Base-by-base conservation (phyloP, 495 filamentous ascomycete species). In the Chaetomium fimeti region DNA sequence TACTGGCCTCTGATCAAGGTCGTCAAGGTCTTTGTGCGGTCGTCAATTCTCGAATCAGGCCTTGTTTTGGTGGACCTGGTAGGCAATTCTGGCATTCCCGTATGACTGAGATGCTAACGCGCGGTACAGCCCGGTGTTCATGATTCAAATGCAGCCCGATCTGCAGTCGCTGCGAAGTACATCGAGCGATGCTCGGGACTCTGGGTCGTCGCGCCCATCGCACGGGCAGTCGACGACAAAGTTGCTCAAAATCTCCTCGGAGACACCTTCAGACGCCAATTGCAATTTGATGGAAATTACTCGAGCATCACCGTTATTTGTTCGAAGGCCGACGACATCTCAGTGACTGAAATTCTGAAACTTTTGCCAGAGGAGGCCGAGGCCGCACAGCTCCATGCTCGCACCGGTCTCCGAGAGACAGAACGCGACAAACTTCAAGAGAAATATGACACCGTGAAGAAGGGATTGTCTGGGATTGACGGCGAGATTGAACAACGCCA, bases 1-100 rank as follows among this genome's bases (percentile, higher is more conserved):
- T 84, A 78, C 47, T 91, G 87, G 88, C 89, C 89, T 0, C 71
- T 91, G 18, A 84, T 91, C 54, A 84, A 85, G 57, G 83, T 87
- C 20, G 85, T 91, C 38, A 78, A 77, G 59, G 75, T 91, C 22
- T 88, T 84, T 60, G 75, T 80, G 28, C 88, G 84, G 69, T 75
- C 84, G 4, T 56, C 75, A 5, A 81, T 80, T 9, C 73, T 91
- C 12, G 76, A 80, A 7, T 87, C 85, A 13, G 88, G 88, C 3
- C 81, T 84, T 1, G 82, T 87, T 4, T 76, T 91, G 24, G 87
- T 90, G 13, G 88, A 91, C 71, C 66, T 91, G 60, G 77, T 81
- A 72, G 63, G 77, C 69, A 42, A 45, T 20, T n/a, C 22, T 8
- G 3, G 5, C 8, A 32, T 27, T 16, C 5, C 25, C 15, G 3